Evolutionary conservation across 495 filamentous ascomycete genomes (phyloP).

Genomic region (Achaetomiella virescens): DNA sequence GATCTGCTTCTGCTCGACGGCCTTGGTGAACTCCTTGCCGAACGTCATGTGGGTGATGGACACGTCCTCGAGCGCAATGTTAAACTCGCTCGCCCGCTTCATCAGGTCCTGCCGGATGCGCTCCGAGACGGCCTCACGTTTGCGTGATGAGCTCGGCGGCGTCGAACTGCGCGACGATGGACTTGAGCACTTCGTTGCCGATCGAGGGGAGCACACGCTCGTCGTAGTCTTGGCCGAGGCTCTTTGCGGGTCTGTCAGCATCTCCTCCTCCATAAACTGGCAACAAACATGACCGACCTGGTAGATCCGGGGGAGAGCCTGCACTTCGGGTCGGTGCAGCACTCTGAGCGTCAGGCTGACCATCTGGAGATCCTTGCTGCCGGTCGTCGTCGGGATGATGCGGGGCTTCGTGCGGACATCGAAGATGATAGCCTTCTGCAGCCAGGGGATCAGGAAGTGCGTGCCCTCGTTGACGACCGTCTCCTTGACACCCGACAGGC

Average conservation of each 20-base stretch:
- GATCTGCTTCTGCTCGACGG: constrained; percentile 99
- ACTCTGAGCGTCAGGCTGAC: constrained; percentile 96
- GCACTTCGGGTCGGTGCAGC: constrained; percentile 89
- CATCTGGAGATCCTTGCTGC: constrained; percentile 99
- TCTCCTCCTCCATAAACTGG: neutral
- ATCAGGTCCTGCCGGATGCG: constrained; percentile 92
- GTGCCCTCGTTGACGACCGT: constrained; percentile 91
- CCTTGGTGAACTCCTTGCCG: constrained; percentile 95
- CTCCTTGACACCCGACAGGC: constrained; percentile 87
- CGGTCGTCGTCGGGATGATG: constrained; percentile 96
- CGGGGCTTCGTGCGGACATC: constrained; percentile 96
- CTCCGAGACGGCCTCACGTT: constrained; percentile 89
- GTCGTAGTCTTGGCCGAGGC: constrained; percentile 94
- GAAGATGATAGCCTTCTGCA: constrained; percentile 91
- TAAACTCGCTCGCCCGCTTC: constrained; percentile 95
- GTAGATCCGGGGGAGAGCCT: constrained; percentile 92
- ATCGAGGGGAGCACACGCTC: constrained; percentile 99
- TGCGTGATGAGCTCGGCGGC: constrained; percentile 99
- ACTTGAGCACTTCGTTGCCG: constrained; percentile 99
- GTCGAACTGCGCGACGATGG: constrained; percentile 98
- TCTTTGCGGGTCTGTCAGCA: constrained; percentile 27
- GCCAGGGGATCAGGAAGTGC: constrained; percentile 93
- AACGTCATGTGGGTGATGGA: constrained; percentile 99
- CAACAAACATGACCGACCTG: constrained; percentile 60
- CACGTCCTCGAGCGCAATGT: constrained; percentile 97